Evolutionary conservation across 768 basidiomycete species (phyloP), one percentile per base, ranked within the genome.

Genomic region (Myochromella boudieri): DNA sequence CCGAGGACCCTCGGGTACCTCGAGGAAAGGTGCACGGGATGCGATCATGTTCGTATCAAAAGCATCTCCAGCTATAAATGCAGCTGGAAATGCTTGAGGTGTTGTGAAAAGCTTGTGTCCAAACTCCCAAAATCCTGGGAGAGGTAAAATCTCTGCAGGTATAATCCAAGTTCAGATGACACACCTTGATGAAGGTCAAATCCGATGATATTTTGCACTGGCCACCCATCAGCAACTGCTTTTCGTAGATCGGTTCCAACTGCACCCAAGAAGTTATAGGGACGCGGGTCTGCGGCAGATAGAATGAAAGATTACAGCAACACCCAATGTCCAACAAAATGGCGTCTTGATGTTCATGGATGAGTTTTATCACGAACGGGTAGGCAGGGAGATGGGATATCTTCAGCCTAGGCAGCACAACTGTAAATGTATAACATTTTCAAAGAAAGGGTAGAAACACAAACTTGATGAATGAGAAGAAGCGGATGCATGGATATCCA

Each of bases 51-150:
- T 46, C 5, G 69, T 56, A 49, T 80, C 65, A 28, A 82, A 68
- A 0, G 58, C 69, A 47, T 83, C 73, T 2, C 80, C 81, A 4
- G 68, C 59, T 18, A 83, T 36, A 56, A 84, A 83, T 0, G 64
- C 59, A 1, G 69, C 74, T 1, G 78, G 75, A 59, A 77, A 80
- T 0, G 71, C 64, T 37, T 69, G 60, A 0, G 69, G 68, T 11
- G 72, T 68, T 33, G 57, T 66, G 60, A 79, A 84, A 12, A 84
- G 63, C 31, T 71, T 61, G 47, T 83, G 78, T 1, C 81, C 81
- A 1, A 77, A 62, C 6, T 76, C 67, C 80, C 80, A 82, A 50
- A 77, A 75, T 26, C 68, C 80, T 81, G 47, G 10, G 24, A 4
- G 22, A 29, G 20, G 27, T 9, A 20, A 14, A 26, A 32, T 10